phyloP scores from a whole-genome alignment of 208 protist species.

The Crithidia fasciculata region DNA sequence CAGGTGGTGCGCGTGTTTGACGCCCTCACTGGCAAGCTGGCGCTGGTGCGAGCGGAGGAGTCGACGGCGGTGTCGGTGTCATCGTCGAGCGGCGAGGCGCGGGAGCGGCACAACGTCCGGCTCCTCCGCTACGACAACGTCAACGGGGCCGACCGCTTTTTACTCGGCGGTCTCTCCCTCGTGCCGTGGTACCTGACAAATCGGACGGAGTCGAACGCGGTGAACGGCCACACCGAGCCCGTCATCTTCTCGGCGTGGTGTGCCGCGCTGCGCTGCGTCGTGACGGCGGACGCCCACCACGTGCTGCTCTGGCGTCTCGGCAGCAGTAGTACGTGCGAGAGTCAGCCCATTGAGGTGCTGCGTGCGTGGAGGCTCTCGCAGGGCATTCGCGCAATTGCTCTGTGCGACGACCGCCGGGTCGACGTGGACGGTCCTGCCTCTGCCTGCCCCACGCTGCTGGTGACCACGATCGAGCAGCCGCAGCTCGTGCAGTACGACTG shows the following conservation, averaged over 20 bases:
- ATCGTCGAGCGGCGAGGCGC: conserved; percentile 8
- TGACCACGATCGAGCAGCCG: conserved; percentile 52
- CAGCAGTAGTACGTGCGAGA: too few relatives aligned
- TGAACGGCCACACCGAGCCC: conserved; percentile 64
- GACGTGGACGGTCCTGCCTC: neutral
- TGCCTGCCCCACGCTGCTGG: conserved; percentile 10
- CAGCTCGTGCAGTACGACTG: conserved; percentile 80
- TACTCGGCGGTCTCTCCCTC: conserved; percentile 74
- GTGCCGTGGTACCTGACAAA: conserved; percentile 68
- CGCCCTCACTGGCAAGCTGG: conserved; percentile 50
- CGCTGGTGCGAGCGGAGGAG: conserved; percentile 23
- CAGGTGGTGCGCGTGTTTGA: conserved; percentile 80
- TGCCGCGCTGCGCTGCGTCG: conserved; percentile 42
- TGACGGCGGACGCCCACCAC: conserved; percentile 79
- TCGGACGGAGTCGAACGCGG: conserved; percentile 39
- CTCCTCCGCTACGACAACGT: conserved; percentile 71
- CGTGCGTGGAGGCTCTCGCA: conserved; percentile 56
- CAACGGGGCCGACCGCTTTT: conserved; percentile 55
- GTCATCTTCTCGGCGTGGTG: conserved; percentile 67
- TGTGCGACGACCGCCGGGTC: conserved; percentile 25
- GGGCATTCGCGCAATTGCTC: conserved; percentile 56
- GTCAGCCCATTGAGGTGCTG: conserved; percentile 12
- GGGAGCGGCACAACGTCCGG: conserved; percentile 57
- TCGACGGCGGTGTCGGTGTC: neutral
- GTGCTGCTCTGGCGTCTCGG: conserved; percentile 70